Evolutionary conservation across 2,329 filamentous ascomycete species (phyloP).

Genomic region (Aureobasidium sp.): DNA sequence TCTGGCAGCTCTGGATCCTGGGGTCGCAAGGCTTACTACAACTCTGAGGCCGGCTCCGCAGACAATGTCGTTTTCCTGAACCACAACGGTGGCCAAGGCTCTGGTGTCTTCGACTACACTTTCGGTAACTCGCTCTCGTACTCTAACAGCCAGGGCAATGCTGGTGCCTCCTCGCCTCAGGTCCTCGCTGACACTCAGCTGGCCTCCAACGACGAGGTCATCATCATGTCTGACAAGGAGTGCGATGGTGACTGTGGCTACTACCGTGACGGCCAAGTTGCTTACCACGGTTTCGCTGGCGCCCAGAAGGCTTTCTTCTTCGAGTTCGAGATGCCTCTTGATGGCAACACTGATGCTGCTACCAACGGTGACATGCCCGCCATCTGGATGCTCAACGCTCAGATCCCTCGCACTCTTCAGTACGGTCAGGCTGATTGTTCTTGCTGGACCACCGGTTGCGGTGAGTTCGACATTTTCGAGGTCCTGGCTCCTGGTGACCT

Average conservation of each 20-base stretch:
- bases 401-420: conserved; percentile 61
- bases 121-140: conserved; percentile 54
- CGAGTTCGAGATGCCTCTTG: conserved; percentile 63
- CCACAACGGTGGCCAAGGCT: conserved; percentile 47
- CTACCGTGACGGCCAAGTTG: conserved; percentile 26
- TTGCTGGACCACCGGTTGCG: conserved; percentile 63
- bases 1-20: conserved; percentile 21
- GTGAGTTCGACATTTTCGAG: conserved; percentile 70
- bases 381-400: conserved; percentile 66
- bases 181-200: conserved; percentile 43
- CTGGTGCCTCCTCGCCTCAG: conserved; percentile 38
- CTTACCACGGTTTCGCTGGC: conserved; percentile 60
- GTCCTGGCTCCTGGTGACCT: conserved; percentile 56
- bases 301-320: conserved; percentile 65
- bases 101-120: conserved; percentile 45
- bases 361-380: conserved; percentile 51
- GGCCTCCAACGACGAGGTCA: conserved; percentile 41
- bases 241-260: conserved; percentile 39
- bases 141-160: conserved; percentile 38
- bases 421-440: conserved; percentile 57
- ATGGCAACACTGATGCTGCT: conserved; percentile 39
- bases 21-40: conserved; percentile 29
- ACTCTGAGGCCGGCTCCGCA: conserved; percentile 29
- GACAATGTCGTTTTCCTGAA: conserved; percentile 52
- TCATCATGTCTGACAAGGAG: conserved; percentile 42